These are phyloP conservation scores for Globisporangium orthogonon DNA, from an alignment of 352 stramenopile genomes.

Conservation along the genomic window DNA sequence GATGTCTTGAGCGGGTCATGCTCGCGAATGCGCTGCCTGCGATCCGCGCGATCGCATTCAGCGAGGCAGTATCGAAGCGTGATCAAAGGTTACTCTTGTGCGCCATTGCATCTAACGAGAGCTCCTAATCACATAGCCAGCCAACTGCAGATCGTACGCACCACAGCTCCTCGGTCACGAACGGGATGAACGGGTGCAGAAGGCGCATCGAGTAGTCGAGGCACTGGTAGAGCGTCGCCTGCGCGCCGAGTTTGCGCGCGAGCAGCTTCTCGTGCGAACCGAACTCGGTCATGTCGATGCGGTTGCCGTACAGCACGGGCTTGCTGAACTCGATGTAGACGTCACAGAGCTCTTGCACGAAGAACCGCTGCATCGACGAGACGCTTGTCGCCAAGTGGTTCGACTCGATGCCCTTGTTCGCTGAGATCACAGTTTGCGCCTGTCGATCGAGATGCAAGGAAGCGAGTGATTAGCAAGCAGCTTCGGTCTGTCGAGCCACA, in stretches of 20 bases:
- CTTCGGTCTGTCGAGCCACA: too few species aligned
- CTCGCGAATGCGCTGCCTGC: conserved; percentile 53
- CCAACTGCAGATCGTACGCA: conserved; percentile 22
- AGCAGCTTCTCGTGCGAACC: conserved; percentile 42
- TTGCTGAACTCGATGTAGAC: conserved; percentile 89
- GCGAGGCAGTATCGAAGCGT: not conserved
- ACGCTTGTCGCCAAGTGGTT: conserved; percentile 72
- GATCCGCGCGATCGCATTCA: not conserved
- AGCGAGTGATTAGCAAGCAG: not conserved
- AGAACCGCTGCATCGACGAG: conserved; percentile 70
- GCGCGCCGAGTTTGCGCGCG: conserved; percentile 73
- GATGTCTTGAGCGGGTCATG: conserved; percentile 30
- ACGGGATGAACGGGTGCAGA: conserved; percentile 99
- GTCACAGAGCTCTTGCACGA: conserved; percentile 83
- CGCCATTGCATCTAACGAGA: too few species aligned
- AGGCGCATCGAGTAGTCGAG: conserved; percentile 95
- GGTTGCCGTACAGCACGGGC: conserved; percentile 70
- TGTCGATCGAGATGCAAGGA: conserved; percentile 10
- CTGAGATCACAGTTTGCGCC: conserved; percentile 43
- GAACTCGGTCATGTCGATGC: conserved; percentile 27
- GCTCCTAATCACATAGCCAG: not conserved
- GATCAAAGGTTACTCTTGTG: too few species aligned
- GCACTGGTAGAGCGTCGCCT: conserved; percentile 91
- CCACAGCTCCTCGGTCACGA: conserved; percentile 99
- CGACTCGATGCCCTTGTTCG: conserved; percentile 59